Base-by-base conservation (phyloP, 2,329 filamentous ascomycete species). In the Ascochyta koolunga region DNA sequence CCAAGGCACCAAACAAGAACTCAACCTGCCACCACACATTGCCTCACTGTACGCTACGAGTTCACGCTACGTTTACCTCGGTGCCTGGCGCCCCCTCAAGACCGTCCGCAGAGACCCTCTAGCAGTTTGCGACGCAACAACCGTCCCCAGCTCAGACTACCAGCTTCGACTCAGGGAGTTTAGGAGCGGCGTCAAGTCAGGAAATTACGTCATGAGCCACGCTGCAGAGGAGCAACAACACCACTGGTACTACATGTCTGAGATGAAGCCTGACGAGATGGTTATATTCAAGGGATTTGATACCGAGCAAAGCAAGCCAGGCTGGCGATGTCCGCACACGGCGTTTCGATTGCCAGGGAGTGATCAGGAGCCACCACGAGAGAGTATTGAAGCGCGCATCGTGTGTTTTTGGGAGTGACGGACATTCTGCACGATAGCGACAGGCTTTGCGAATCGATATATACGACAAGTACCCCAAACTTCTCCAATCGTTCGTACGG, bases 61-160 rank as follows among this genome's bases (percentile, higher is more conserved):
- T 22, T 40, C 41, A 6, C 67, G 70, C 16, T 68, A 59, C 41
- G 61, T 64, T 27, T 67, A 71, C 49, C 58, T 72, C 19, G 68
- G 68, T 46, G 62, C 64, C 22, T 73, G 69, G 69, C 65, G 69
- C 0, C 69, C 70, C 8, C 53, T 70, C 3, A 60, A 57, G 22
- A 61, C 50, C 0, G 55, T 72, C 13, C 40, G 37, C 13, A 61
- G 44, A 36, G 67, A 71, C 24, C 68, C 70, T 3, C 58, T 73
- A 1, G 64, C 64, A 21, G 58, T 73, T 0, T 67, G 64, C 15
- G 61, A 59, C 8, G 62, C 61, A 7, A 39, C 24, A 9, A 68
- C 41, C 15, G 60, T 62, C 25, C 58, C 50, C 1, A 63, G 66
- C 18, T 13, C 43, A 0, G 62, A 71, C 13, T 61, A 62, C 18